Evolutionary conservation across 768 basidiomycete genomes (phyloP).

Genomic region (Coprinopsis strossmayeri): DNA sequence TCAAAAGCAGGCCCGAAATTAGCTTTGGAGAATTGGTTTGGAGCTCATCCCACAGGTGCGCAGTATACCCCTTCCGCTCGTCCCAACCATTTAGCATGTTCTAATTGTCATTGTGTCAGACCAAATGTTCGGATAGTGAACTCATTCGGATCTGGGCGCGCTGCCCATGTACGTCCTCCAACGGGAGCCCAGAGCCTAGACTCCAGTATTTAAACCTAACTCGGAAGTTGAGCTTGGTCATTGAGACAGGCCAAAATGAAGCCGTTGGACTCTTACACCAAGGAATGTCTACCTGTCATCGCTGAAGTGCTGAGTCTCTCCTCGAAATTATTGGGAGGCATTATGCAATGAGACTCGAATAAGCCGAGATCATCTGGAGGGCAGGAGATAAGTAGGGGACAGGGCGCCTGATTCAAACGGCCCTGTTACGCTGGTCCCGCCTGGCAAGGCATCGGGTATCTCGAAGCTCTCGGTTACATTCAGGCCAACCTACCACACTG

Average conservation of each 20-base stretch:
- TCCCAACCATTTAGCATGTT: not conserved
- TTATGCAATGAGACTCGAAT: not conserved
- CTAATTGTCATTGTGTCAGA: constrained; percentile 15
- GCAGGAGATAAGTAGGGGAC: too few relatives aligned
- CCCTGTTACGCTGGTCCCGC: not conserved
- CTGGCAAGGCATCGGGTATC: not conserved
- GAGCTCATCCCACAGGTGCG: not conserved
- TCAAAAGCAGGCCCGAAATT: not conserved
- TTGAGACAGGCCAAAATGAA: not conserved
- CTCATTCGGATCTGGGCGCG: constrained; percentile 30
- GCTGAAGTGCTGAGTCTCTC: not conserved
- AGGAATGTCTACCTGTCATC: not conserved
- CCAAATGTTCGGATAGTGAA: constrained; percentile 39
- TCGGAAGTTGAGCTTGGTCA: not conserved
- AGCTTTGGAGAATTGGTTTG: not conserved
- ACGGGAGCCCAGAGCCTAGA: constrained; percentile 26
- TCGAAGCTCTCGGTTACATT: not conserved
- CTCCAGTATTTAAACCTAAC: constrained; percentile 19
- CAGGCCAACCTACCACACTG: not conserved
- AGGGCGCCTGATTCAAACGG: not conserved
- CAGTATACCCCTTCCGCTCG: not conserved
- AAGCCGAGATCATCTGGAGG: too few relatives aligned
- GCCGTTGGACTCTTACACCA: not conserved
- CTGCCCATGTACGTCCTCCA: constrained; percentile 35
- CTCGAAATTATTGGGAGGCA: not conserved